These are phyloP conservation scores for Sarocladium brachiariae DNA, from an alignment of 2,329 filamentous ascomycete species.

Conservation along the genomic window DNA sequence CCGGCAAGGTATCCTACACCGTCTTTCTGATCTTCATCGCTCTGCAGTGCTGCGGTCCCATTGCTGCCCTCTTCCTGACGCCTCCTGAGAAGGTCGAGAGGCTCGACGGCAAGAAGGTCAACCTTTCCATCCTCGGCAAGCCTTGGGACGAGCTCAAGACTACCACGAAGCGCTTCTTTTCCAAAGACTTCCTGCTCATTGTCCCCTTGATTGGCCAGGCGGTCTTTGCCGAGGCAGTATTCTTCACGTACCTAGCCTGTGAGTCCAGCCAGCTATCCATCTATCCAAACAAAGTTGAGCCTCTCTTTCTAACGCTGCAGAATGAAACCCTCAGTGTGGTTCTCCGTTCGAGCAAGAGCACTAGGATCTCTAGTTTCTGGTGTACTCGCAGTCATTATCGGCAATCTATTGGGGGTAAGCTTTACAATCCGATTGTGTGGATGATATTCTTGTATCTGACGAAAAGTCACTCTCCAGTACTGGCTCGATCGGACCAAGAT, in stretches of 20 bases:
- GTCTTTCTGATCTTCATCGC: slow-evolving; percentile 67
- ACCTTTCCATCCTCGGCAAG: slow-evolving; percentile 48
- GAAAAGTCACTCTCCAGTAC: no score
- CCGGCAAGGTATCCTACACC: slow-evolving; percentile 60
- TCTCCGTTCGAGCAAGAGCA: slow-evolving; percentile 61
- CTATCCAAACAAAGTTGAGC: no score
- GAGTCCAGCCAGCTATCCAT: no score
- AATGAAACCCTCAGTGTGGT: slow-evolving; percentile 56
- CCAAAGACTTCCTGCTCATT: slow-evolving; percentile 55
- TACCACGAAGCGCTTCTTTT: slow-evolving; percentile 51
- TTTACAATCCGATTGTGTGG: no score
- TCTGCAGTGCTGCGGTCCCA: slow-evolving; percentile 57
- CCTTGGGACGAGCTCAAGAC: slow-evolving; percentile 53
- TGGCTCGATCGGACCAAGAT: slow-evolving; percentile 55
- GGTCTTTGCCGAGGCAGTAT: slow-evolving; percentile 65
- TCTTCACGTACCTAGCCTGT: slow-evolving; percentile 56
- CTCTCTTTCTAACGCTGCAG: no score
- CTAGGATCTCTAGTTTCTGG: slow-evolving; percentile 65
- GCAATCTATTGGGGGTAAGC: slow-evolving; percentile 57
- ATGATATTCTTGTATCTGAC: no score
- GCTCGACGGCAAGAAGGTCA: slow-evolving; percentile 56
- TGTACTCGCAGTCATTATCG: slow-evolving; percentile 56
- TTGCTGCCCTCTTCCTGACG: slow-evolving; percentile 58
- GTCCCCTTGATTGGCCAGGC: slow-evolving; percentile 63
- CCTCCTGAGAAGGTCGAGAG: slow-evolving; percentile 56